These are phyloP conservation scores for Trichoderma hamatum DNA, from an alignment of 2,329 filamentous ascomycete species.

Conservation along the genomic window DNA sequence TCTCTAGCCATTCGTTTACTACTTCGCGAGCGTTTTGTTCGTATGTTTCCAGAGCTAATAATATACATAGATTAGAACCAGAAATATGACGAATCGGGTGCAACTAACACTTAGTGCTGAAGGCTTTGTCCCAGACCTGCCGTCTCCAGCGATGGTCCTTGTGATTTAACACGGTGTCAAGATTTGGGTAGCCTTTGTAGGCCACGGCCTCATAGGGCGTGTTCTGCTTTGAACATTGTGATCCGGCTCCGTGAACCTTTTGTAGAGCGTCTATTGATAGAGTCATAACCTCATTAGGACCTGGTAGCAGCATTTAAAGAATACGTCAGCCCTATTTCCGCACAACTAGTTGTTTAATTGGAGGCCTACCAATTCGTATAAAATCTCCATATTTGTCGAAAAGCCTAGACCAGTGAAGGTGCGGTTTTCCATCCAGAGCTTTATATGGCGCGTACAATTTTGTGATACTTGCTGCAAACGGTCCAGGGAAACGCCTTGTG, in stretches of 20 bases:
- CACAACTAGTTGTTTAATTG: fast-evolving
- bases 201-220: not conserved
- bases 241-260: not conserved
- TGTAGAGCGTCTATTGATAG: conserved; percentile 1
- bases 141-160: conserved; percentile 34
- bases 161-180: conserved; percentile 31
- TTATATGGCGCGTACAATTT: conserved; percentile 27
- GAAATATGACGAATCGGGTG: not conserved
- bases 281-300: conserved; percentile 4
- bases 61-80: not conserved
- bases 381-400: conserved; percentile 12
- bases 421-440: not conserved
- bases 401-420: not conserved
- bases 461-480: conserved; percentile 25
- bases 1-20: conserved; percentile 31
- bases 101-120: conserved; percentile 31
- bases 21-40: conserved; percentile 32
- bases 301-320: not conserved
- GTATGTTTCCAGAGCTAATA: conserved; percentile 28
- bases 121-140: conserved; percentile 35
- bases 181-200: not conserved
- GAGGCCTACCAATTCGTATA: not conserved
- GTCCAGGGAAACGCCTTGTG: conserved; percentile 30
- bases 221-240: not conserved
- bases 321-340: not conserved